Conservation (phyloP, 257 asterid species). For the Nicotiana tabacum region DNA sequence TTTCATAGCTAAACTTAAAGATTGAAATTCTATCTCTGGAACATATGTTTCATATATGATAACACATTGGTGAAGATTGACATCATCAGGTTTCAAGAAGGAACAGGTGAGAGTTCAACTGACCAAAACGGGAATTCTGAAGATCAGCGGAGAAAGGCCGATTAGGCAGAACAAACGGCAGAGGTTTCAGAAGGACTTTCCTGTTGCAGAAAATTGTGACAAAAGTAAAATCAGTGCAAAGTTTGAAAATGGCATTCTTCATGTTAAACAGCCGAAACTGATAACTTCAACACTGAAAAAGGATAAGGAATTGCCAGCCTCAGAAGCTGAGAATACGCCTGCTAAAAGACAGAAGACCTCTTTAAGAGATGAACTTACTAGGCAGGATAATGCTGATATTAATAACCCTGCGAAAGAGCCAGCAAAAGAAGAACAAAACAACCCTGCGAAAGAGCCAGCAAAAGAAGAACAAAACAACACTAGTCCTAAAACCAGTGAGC, state of each 20-base stretch:
- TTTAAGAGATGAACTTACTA: no score
- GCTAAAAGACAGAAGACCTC: no score
- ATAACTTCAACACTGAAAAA: neutral
- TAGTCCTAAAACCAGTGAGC: neutral
- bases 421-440: neutral
- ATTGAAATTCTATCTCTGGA: neutral
- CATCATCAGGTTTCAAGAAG: conserved; percentile 41
- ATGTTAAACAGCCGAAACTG: neutral
- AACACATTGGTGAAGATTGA: no score
- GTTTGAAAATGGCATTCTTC: no score
- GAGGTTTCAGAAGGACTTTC: no score
- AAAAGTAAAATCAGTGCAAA: no score
- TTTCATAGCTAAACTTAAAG: neutral
- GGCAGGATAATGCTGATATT: neutral
- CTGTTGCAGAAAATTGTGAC: no score
- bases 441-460: neutral
- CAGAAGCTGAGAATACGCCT: conserved; percentile 9
- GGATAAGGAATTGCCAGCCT: conserved; percentile 15
- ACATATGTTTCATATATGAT: neutral
- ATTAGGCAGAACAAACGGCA: no score
- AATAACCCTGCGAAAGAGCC: neutral
- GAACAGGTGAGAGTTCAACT: conserved; percentile 53
- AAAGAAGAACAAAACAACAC: neutral
- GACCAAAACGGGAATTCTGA: no score
- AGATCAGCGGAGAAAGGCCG: no score